Evolutionary conservation across 164 flowering plant genomes (phyloP), one percentile per base, ranked within the genome.

Genomic region (Chimonanthus praecox): DNA sequence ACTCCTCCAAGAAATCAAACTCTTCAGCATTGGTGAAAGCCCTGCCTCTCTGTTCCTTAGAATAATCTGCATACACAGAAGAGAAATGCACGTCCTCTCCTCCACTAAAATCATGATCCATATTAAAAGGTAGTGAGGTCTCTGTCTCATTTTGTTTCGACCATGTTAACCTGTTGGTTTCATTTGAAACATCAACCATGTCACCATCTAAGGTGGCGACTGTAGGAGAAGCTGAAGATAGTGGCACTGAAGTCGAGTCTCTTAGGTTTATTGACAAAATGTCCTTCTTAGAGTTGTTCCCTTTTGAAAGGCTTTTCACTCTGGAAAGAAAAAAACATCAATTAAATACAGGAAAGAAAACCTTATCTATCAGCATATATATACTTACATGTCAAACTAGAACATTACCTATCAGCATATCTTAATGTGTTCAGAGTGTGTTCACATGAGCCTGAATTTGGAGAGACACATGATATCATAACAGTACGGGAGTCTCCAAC

Each of bases 401-500:
- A 58, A 10, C 6, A 67, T 70, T 66, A 94, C 98, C 98, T 92
- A 85, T 94, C 98, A 72, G 98, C 97, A 82, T 94, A 94, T 90
- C 98, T 85, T 71, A 94, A 82, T 3, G 98, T 94, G 82, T 94
- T 94, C 47, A 94, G 87, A 47, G 97, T 90, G 75, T 94, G 98
- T 69, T 94, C 98, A 77, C 95, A 90, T 8, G 98, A 94, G 49
- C 98, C 97, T 2, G 97, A 84, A 77, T 87, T 87, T 16, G 98
- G 98, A 33, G 98, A 94, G 77, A 94, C 85, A 76, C 98, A 94
- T 8, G 98, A 94, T 74, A 94, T 94, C 98, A 94, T 94, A 4
- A 94, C 97, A 67, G 98, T 94, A 21, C 95, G 91, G 10, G 97
- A 92, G 77, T 94, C 86, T 6, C 98, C 98, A 69, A 92, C 95